Percentiles rank a stretch among this genome's conserved stretches.
These are phyloP conservation scores for Aethionema arabicum DNA, from an alignment of 345 rosid genomes.

Conservation along the genomic window DNA sequence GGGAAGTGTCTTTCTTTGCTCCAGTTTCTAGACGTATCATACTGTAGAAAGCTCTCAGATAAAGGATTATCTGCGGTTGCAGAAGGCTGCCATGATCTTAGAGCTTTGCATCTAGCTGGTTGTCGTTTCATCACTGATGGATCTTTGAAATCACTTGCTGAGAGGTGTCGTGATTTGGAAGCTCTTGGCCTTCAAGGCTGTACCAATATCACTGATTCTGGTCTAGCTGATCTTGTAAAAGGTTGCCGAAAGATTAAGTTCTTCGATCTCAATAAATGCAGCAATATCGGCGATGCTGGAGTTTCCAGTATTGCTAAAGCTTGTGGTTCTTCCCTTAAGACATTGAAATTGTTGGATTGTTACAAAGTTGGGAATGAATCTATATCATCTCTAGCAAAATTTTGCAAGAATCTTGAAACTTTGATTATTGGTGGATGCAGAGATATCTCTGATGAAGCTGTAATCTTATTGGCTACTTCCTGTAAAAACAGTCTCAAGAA, in stretches of 20 bases:
- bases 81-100: conserved; percentile 67
- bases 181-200: conserved; percentile 81
- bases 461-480: conserved; percentile 59
- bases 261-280: conserved; percentile 84
- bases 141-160: conserved; percentile 51
- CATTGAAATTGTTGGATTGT: conserved; percentile 80
- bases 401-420: conserved; percentile 71
- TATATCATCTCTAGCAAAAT: conserved; percentile 54
- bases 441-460: conserved; percentile 60
- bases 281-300: conserved; percentile 67
- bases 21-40: conserved; percentile 80
- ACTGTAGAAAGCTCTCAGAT: conserved; percentile 82
- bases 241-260: conserved; percentile 60
- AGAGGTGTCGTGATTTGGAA: conserved; percentile 57
- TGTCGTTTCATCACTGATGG: conserved; percentile 69
- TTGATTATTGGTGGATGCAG: conserved; percentile 80
- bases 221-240: conserved; percentile 61
- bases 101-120: conserved; percentile 58
- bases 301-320: conserved; percentile 61
- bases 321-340: conserved; percentile 65
- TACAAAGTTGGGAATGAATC: conserved; percentile 71
- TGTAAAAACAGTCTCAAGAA: conserved; percentile 65
- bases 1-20: conserved; percentile 66
- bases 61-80: conserved; percentile 79
- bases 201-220: conserved; percentile 59